These are phyloP conservation scores for Vinca minor DNA, from an alignment of 257 asterid species.

Conservation along the genomic window DNA sequence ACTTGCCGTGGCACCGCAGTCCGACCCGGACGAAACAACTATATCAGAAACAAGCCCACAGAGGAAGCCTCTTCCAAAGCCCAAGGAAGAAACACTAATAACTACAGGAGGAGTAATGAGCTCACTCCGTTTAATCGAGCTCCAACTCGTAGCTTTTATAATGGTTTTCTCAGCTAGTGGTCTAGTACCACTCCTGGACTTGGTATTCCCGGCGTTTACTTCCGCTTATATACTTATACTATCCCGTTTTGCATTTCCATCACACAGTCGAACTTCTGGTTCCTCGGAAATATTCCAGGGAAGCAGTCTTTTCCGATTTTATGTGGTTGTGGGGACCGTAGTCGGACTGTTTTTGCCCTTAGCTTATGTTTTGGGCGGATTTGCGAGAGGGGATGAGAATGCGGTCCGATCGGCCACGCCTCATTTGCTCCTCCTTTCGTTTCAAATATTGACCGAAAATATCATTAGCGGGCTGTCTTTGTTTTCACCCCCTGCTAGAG, in stretches of 20 bases:
- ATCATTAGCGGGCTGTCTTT: slow-evolving; percentile 55
- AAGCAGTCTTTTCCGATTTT: slow-evolving; percentile 39
- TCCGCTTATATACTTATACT: slow-evolving; percentile 48
- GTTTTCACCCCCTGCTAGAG: slow-evolving; percentile 83
- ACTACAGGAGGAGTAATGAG: slow-evolving; percentile 61
- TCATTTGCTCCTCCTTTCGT: slow-evolving; percentile 65
- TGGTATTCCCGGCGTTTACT: slow-evolving; percentile 55
- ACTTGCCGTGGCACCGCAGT: slow-evolving; percentile 38
- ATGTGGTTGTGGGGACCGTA: slow-evolving; percentile 54
- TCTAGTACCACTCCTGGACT: slow-evolving; percentile 64
- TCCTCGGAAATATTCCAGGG: slow-evolving; percentile 53
- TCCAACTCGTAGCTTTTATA: slow-evolving; percentile 83
- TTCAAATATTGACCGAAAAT: slow-evolving; percentile 79
- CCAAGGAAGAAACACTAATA: slow-evolving; percentile 7
- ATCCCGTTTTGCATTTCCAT: slow-evolving; percentile 58
- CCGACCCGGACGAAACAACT: slow-evolving; percentile 18
- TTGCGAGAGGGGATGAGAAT: slow-evolving; percentile 83
- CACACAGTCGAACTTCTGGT: slow-evolving; percentile 17
- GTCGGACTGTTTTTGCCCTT: slow-evolving; percentile 70
- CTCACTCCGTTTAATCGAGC: slow-evolving; percentile 76
- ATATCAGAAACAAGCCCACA: background rate
- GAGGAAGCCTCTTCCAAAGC: slow-evolving; percentile 10
- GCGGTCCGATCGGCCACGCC: slow-evolving; percentile 83
- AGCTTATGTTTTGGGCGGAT: slow-evolving; percentile 87
- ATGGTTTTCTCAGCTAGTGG: slow-evolving; percentile 84